Base-by-base conservation (phyloP, 495 filamentous ascomycete species). In the Annulohypoxylon moriforme region DNA sequence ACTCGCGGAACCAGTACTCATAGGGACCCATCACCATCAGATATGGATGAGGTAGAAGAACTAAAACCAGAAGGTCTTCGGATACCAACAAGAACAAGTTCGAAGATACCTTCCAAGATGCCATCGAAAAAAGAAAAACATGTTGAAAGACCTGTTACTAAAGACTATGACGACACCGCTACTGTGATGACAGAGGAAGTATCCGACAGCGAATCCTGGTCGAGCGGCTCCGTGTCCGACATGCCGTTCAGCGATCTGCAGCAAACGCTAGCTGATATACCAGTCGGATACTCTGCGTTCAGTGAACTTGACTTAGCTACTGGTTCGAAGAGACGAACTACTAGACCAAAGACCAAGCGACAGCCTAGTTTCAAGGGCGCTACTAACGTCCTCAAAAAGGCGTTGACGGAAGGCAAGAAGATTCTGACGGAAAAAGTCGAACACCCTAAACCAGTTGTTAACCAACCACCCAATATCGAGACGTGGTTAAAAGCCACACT, bases 401-500 rank as follows among this genome's bases (percentile, higher is more conserved):
- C 87, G 20, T 80, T 86, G 63, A 82, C 75, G 14, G 85, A 85
- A 24, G 84, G 85, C 31, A 86, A 82, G 73, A 85, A 87, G 71
- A 87, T 87, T 47, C 81, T 86, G 34, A 79, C 85, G 4, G 85
- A 88, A 63, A 83, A 78, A 57, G 80, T 78, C 38, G 86, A 88
- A 18, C 83, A 83, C 20, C 83, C 85, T 4, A 80, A 81, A 47
- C 81, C 81, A 27, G 79, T 76, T 1, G 62, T 68, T 14, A 87
- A 87, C 55, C 79, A 84, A 25, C 85, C 86, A 2, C 85, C 76
- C 71, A 92, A 81, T 67, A 93, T 94, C 49, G 91, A 94, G 79
- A 89, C 89, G 2, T 94, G 92, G 92, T 80, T 94, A 33, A 90
- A 90, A 55, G 85, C 84, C 22, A 93, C 91, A 1, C 83, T 88